Base-by-base conservation (phyloP, 2,329 filamentous ascomycete species). In the Diaporthe velutina region DNA sequence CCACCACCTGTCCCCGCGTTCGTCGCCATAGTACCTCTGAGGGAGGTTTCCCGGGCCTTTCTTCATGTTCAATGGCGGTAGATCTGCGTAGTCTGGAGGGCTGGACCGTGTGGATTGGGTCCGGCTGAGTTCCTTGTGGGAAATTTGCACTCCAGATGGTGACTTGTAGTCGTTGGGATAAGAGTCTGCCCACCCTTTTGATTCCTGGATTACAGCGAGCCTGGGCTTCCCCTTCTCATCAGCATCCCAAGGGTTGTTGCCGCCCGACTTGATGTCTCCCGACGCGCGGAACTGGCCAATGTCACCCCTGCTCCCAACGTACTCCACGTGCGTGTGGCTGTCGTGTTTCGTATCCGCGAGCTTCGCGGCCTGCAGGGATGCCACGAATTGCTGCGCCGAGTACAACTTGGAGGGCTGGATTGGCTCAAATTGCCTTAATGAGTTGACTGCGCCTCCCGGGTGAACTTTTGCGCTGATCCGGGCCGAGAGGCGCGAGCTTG, bases 1-100 rank as follows among this genome's bases (percentile, higher is more conserved):
- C 74, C 74, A 79, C 78, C 78, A 79, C 7, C 17, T 40, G 48
- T 68, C 64, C 4, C 45, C 30, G 2, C 10, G 45, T 33, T 68
- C 33, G 4, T 68, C 64, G 33, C 64, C 64, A 67, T 52, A 67
- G 30, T 52, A 68, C 64, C 64, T 68, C 5, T n/a, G 64, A 33
- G 64, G 48, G 48, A 68, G 48, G 64, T 33, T 68, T 12, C 33
- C 48, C 19, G 45, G 17, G 33, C 30, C 64, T 52, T 52, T 67
- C 64, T 54, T 68, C 64, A 68, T 68, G n/a, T 40, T 68, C 48
- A 68, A 17, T 4, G 64, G 64, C 48, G 48, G 64, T 3, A 68
- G 48, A 5, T 68, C 64, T 68, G 45, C 64, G 64, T 68, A 68
- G 17, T 54, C 64, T 50, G 64, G 64, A 68, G 64, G 64, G 33